Conservation (phyloP, 2,329 filamentous ascomycete genomes). For the Aspergillus transmontanensis region DNA sequence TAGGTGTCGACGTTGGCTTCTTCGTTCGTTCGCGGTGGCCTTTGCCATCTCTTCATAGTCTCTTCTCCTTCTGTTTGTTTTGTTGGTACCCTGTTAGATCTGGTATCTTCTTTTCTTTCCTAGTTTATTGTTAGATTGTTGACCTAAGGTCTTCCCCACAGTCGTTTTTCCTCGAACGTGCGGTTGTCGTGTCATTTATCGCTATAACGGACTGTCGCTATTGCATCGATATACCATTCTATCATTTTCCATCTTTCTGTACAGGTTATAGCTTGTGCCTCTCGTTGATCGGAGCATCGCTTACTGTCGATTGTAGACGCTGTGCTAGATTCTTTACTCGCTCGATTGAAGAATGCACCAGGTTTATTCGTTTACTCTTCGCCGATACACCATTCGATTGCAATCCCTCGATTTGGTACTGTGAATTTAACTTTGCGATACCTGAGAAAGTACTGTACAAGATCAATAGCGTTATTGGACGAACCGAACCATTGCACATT, state of each 20-base stretch:
- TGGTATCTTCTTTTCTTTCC: background rate
- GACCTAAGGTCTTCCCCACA: background rate
- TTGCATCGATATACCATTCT: background rate
- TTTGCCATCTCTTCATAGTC: background rate
- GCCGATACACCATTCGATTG: background rate
- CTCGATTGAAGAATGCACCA: background rate
- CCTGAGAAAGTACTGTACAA: background rate
- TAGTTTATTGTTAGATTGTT: background rate
- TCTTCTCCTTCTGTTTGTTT: background rate
- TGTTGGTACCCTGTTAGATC: background rate
- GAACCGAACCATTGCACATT: too few species aligned
- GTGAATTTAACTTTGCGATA: background rate
- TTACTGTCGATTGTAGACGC: background rate
- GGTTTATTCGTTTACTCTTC: background rate
- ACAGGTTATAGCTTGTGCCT: background rate
- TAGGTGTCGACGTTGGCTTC: background rate
- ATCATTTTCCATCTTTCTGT: background rate
- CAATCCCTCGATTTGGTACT: background rate
- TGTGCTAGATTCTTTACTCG: background rate
- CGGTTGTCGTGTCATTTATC: background rate
- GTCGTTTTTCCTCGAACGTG: slow-evolving; percentile 4
- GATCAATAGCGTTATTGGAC: background rate
- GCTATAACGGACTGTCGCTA: background rate
- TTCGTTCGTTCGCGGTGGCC: slow-evolving; percentile 1
- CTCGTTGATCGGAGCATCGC: background rate